phyloP scores from a whole-genome alignment of 345 rosid genomes.

The Excoecaria cochinchinensis region DNA sequence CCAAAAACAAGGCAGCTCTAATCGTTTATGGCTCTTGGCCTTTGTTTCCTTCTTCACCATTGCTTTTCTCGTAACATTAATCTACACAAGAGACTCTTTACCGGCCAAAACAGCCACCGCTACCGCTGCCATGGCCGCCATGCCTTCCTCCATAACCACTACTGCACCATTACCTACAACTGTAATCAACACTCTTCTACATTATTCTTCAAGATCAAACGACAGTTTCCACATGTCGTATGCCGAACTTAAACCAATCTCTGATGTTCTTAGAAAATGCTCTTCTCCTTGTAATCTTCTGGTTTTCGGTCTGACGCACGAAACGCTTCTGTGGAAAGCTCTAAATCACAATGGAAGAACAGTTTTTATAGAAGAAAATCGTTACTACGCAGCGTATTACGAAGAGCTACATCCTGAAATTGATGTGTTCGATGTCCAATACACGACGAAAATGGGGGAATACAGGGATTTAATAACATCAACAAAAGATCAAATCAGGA shows the following conservation, averaged over 20 bases:
- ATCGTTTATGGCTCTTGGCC: conserved; percentile 84
- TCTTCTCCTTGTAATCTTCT: conserved; percentile 84
- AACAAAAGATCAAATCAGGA: conserved; percentile 51
- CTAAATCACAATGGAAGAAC: conserved; percentile 88
- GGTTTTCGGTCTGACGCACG: conserved; percentile 86
- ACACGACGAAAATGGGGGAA: conserved; percentile 77
- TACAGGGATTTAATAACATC: conserved; percentile 54
- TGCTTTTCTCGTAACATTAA: conserved; percentile 71
- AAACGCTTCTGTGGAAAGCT: conserved; percentile 92
- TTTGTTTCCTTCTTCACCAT: conserved; percentile 76
- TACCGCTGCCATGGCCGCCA: conserved; percentile 24
- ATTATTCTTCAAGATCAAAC: conserved; percentile 80
- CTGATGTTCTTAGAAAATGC: conserved; percentile 79
- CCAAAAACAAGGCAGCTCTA: conserved; percentile 84
- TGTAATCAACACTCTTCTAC: conserved; percentile 74
- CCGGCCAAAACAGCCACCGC: conserved; percentile 29
- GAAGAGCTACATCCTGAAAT: conserved; percentile 90
- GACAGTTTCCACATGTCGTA: conserved; percentile 73
- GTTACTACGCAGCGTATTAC: conserved; percentile 88
- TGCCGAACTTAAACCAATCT: conserved; percentile 68
- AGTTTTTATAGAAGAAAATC: conserved; percentile 82
- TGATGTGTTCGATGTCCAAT: conserved; percentile 88
- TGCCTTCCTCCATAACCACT: conserved; percentile 25
- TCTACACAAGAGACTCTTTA: conserved; percentile 68
- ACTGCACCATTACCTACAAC: conserved; percentile 50